Evolutionary conservation across 352 stramenopile species (phyloP).

Genomic region (Phytophthora pluvialis): DNA sequence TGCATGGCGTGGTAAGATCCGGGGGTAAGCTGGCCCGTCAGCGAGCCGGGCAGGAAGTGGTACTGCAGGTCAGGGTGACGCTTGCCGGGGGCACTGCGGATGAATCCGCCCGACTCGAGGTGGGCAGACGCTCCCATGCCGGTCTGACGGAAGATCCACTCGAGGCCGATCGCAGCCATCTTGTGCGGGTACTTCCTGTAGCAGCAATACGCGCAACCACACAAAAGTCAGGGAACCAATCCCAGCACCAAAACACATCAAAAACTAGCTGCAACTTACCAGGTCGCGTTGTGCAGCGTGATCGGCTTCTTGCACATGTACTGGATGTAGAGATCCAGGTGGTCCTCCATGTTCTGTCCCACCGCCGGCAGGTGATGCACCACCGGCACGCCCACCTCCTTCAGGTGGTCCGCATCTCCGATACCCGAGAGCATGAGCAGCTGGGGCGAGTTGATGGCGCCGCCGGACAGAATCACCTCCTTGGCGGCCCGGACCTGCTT

Average conservation of each 20-base stretch:
- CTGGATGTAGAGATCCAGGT: slow-evolving; percentile 90
- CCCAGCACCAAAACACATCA: slow-evolving; percentile 6
- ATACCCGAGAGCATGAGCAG: slow-evolving; percentile 90
- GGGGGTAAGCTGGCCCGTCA: slow-evolving; percentile 47
- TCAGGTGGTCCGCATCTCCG: slow-evolving; percentile 75
- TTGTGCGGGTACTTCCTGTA: slow-evolving; percentile 85
- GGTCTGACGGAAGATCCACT: slow-evolving; percentile 80
- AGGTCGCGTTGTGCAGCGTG: slow-evolving; percentile 90
- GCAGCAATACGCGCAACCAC: background rate
- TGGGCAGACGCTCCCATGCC: slow-evolving; percentile 82
- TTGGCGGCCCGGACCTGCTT: slow-evolving; percentile 72
- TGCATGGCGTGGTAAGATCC: slow-evolving; percentile 81
- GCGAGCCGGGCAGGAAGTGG: slow-evolving; percentile 88
- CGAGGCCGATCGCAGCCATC: slow-evolving; percentile 83
- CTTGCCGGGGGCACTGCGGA: slow-evolving; percentile 67
- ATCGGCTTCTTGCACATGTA: slow-evolving; percentile 91
- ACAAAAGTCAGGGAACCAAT: slow-evolving; percentile 1
- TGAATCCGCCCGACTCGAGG: slow-evolving; percentile 86
- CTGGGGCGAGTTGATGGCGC: slow-evolving; percentile 90
- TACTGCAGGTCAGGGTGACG: slow-evolving; percentile 90
- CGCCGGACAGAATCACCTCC: slow-evolving; percentile 88
- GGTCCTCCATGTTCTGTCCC: slow-evolving; percentile 90
- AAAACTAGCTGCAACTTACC: slow-evolving; percentile 27
- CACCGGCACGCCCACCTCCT: slow-evolving; percentile 74
- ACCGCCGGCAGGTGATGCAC: slow-evolving; percentile 83